Percentiles rank a stretch among this genome's conserved stretches.
Conservation (phyloP, 768 basidiomycete genomes). For the Lactarius evosmus region DNA sequence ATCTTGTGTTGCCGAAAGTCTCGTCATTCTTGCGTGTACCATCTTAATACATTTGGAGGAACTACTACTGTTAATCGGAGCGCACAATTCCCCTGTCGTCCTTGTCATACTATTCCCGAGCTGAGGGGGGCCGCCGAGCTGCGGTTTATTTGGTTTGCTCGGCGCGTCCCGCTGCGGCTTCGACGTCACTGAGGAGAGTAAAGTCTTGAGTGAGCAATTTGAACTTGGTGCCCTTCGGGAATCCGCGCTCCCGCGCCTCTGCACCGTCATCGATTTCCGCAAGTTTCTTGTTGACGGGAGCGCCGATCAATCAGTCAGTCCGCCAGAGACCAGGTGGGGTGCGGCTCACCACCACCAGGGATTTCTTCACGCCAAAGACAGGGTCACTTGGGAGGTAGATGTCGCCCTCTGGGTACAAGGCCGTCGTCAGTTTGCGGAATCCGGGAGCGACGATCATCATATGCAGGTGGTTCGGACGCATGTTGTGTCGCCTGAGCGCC, state of each 20-base stretch:
- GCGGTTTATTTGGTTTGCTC: constrained; percentile 6
- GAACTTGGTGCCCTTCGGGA: constrained; percentile 46
- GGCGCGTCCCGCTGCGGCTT: constrained; percentile 37
- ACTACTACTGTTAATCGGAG: neutral
- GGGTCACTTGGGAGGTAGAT: constrained; percentile 63
- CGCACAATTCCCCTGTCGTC: neutral
- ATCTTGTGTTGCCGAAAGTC: neutral
- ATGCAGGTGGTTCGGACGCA: constrained; percentile 80
- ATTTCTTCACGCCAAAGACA: constrained; percentile 81
- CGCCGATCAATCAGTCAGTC: constrained; percentile 6
- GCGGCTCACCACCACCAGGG: constrained; percentile 64
- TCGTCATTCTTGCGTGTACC: neutral
- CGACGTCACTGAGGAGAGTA: constrained; percentile 42
- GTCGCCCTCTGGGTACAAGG: constrained; percentile 72
- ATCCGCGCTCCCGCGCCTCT: constrained; percentile 55
- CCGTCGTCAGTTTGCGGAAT: constrained; percentile 67
- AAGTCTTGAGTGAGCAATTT: constrained; percentile 48
- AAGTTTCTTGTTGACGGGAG: constrained; percentile 41
- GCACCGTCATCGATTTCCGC: constrained; percentile 51
- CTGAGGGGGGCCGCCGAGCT: neutral
- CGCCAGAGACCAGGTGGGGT: neutral
- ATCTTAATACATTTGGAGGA: constrained; percentile 11
- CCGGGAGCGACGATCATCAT: constrained; percentile 68
- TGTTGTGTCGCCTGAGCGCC: constrained; percentile 61
- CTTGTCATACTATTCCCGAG: neutral